Percentiles rank a stretch among this genome's conserved stretches.
Evolutionary conservation across 2,329 filamentous ascomycete genomes (phyloP).

Genomic region (Colletotrichum paranaense): DNA sequence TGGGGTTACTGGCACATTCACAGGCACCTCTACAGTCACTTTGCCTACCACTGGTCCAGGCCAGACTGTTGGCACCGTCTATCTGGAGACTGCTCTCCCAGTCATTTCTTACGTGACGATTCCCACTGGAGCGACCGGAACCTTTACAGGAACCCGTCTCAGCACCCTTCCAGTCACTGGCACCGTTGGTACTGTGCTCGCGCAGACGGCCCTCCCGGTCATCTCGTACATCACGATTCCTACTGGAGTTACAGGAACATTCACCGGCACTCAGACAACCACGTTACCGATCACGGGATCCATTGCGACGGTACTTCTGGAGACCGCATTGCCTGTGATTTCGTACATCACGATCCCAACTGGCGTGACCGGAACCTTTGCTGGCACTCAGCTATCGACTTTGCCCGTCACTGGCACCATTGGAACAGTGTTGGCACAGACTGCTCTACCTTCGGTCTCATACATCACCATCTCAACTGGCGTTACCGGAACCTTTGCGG

Average conservation of each 20-base stretch:
- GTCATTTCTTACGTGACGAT: not conserved
- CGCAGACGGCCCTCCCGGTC: not conserved
- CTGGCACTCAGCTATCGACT: conserved; percentile 3
- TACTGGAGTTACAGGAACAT: conserved; percentile 9
- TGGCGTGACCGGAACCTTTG: conserved; percentile 5
- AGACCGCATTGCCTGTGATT: not conserved
- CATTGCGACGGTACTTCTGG: not conserved
- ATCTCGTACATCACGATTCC: conserved; percentile 1
- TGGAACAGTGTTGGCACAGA: not conserved
- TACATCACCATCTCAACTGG: not conserved
- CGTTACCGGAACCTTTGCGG: not conserved
- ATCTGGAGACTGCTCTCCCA: not conserved
- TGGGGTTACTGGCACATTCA: not conserved
- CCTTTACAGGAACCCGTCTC: not conserved
- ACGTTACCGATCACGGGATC: not conserved
- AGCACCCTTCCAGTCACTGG: not conserved
- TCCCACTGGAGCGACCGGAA: not conserved
- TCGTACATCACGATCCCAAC: conserved; percentile 5
- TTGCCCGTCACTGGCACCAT: not conserved
- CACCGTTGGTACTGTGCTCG: not conserved
- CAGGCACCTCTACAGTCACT: not conserved
- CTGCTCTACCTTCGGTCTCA: not conserved
- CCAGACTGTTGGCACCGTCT: not conserved
- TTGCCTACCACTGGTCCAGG: not conserved
- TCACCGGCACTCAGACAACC: conserved; percentile 10